phyloP scores from a whole-genome alignment of 371 early-diverging fungal genomes.

The Dichotomocladium elegans region DNA sequence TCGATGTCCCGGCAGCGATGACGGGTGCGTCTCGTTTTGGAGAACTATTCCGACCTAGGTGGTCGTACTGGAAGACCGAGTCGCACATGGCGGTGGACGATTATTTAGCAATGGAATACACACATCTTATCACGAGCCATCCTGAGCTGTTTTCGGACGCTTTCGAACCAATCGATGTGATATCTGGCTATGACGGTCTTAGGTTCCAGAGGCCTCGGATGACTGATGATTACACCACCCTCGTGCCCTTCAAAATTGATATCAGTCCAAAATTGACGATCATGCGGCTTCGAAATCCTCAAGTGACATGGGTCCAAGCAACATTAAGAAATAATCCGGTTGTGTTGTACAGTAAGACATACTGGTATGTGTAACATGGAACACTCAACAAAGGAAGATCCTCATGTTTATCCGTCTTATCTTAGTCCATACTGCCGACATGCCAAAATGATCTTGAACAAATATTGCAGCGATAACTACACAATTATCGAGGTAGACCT shows the following conservation, averaged over 20 bases:
- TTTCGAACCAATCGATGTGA: constrained; percentile 37
- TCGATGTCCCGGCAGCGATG: constrained; percentile 82
- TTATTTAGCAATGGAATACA: constrained; percentile 54
- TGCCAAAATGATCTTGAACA: constrained; percentile 49
- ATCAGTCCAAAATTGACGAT: constrained; percentile 28
- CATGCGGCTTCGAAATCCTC: constrained; percentile 26
- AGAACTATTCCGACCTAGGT: constrained; percentile 24
- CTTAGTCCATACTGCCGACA: constrained; percentile 45
- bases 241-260: constrained; percentile 15
- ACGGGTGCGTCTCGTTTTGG: constrained; percentile 86
- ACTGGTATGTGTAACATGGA: constrained; percentile 38
- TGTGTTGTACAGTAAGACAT: constrained; percentile 60
- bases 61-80: constrained; percentile 70
- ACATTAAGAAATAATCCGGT: constrained; percentile 43
- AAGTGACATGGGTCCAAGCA: constrained; percentile 28
- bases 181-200: too few relatives aligned
- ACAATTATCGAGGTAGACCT: constrained; percentile 38
- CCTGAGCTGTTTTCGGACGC: constrained; percentile 38
- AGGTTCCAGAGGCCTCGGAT: too few relatives aligned
- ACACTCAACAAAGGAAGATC: background rate
- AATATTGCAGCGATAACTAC: constrained; percentile 27
- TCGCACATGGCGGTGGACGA: constrained; percentile 39
- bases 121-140: constrained; percentile 59
- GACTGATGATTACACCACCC: too few relatives aligned
- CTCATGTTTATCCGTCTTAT: background rate